Evolutionary conservation across 2,329 filamentous ascomycete genomes (phyloP).

Genomic region (Elsinoe perseae): DNA sequence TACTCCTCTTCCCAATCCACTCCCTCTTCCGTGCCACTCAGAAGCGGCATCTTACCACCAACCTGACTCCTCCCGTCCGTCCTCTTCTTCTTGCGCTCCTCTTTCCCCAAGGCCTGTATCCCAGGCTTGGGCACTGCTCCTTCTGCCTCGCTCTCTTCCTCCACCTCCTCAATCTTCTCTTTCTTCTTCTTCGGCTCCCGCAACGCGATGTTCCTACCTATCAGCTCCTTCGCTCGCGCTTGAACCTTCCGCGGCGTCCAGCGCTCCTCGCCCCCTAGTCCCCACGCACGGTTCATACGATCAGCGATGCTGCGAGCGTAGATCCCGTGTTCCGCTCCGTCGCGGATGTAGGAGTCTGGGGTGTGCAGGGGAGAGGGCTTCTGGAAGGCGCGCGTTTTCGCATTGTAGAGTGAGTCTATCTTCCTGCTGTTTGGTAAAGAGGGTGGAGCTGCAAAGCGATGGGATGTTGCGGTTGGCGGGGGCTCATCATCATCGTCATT

Average conservation of each 20-base stretch:
- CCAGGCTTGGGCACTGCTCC: neutral
- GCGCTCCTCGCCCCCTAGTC: neutral
- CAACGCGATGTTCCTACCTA: neutral
- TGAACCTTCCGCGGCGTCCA: neutral
- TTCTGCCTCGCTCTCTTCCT: neutral
- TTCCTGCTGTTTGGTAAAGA: neutral
- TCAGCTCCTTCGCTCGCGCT: neutral
- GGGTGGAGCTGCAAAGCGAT: neutral
- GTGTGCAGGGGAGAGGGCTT: neutral
- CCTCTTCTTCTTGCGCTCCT: neutral
- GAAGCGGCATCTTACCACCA: slow-evolving; percentile 91
- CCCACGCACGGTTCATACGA: neutral
- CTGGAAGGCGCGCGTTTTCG: neutral
- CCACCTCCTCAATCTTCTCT: neutral
- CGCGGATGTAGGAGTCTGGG: neutral
- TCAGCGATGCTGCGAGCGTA: neutral
- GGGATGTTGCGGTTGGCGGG: neutral
- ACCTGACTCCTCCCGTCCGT: slow-evolving; percentile 78
- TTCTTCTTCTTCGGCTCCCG: neutral
- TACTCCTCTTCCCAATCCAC: slow-evolving; percentile 28
- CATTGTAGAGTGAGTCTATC: neutral
- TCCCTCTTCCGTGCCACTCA: slow-evolving; percentile 47
- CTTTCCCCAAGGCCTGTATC: neutral
- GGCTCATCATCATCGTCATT: too few relatives aligned
- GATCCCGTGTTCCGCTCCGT: neutral